phyloP scores from a whole-genome alignment of 148 eudicot genomes.

The Cornus kousa region DNA sequence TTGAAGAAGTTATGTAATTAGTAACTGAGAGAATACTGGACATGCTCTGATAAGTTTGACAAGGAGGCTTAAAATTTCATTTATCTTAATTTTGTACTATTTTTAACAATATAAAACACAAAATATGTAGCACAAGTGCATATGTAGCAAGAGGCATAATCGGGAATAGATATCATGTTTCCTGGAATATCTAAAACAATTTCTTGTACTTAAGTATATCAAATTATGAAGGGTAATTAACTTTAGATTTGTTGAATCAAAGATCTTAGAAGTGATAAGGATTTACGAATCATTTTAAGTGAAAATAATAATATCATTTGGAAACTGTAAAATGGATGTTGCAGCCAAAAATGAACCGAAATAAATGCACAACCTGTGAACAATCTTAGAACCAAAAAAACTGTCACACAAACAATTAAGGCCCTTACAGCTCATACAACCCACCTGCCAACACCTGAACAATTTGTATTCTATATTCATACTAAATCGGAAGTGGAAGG shows the following conservation, averaged over 20 bases:
- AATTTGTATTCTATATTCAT: too few relatives aligned
- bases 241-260: background rate
- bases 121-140: background rate
- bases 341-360: background rate
- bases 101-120: background rate
- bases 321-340: background rate
- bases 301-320: background rate
- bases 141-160: too few relatives aligned
- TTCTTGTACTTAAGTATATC: background rate
- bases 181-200: background rate
- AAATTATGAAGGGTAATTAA: background rate
- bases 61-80: background rate
- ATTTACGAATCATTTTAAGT: background rate
- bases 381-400: too few relatives aligned
- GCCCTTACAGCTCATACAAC: too few relatives aligned
- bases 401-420: too few relatives aligned
- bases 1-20: slow-evolving; percentile 5
- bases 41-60: background rate
- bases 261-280: background rate
- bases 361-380: too few relatives aligned
- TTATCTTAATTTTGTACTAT: background rate
- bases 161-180: background rate
- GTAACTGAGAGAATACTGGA: background rate
- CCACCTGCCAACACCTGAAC: too few relatives aligned
- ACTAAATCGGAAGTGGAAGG: background rate